A percentile compares a stretch with the other conserved stretches of the same genome.
phyloP scores from a whole-genome alignment of 1,284 basidiomycete species.

The Bothia castanella region DNA sequence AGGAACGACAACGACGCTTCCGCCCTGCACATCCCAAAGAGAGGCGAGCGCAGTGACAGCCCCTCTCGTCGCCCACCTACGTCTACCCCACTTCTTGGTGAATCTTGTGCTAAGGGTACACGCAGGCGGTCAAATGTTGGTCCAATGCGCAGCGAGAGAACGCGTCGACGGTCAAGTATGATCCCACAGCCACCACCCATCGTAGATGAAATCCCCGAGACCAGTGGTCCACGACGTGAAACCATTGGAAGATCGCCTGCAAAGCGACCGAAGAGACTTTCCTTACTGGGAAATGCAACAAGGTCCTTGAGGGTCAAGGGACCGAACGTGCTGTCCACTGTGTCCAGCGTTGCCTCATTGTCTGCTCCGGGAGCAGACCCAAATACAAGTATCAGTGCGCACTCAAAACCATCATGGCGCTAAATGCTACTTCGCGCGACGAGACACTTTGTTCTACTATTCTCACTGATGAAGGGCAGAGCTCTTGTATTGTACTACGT shows the following conservation, averaged over 20 bases:
- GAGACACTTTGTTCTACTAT: constrained; percentile 4
- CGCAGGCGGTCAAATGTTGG: constrained; percentile 73
- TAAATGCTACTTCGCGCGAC: constrained; percentile 9
- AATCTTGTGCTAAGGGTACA: constrained; percentile 34
- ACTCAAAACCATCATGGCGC: constrained; percentile 30
- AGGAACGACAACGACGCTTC: constrained; percentile 14
- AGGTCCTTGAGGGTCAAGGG: constrained; percentile 30
- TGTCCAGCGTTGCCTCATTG: constrained; percentile 10
- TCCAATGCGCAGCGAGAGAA: constrained; percentile 64
- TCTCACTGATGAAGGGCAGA: constrained; percentile 9
- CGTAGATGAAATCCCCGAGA: constrained; percentile 28
- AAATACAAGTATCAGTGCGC: constrained; percentile 26
- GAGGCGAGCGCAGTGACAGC: constrained; percentile 38
- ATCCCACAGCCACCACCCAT: constrained; percentile 61
- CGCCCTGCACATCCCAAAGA: constrained; percentile 35
- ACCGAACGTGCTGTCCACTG: constrained; percentile 18
- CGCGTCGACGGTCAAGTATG: constrained; percentile 69
- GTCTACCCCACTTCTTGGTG: constrained; percentile 44
- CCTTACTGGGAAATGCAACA: constrained; percentile 41
- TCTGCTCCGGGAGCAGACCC: constrained; percentile 26
- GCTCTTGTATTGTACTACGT: constrained; percentile 21
- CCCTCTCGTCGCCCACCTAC: constrained; percentile 46
- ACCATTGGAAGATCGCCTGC: constrained; percentile 51
- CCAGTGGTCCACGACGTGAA: constrained; percentile 40
- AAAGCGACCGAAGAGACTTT: constrained; percentile 61